Evolutionary conservation across 495 filamentous ascomycete species (phyloP), one percentile per base, ranked within the genome.

Genomic region (Aspergillus sclerotiicarbonarius): DNA sequence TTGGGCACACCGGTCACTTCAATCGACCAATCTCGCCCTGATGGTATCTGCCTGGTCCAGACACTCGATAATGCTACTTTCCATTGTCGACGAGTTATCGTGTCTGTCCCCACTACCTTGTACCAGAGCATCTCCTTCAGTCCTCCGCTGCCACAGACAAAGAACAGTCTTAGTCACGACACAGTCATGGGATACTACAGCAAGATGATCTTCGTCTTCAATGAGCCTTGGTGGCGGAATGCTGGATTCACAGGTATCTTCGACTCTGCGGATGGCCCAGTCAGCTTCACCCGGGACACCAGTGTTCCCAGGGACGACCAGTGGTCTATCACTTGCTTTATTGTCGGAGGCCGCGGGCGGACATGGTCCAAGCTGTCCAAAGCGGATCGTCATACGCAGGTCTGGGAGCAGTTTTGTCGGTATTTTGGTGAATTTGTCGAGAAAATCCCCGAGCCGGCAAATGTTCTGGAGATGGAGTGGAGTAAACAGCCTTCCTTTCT

Each of bases 291-390:
- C 0, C 64, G 76, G 9, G 79, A 82, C 50, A 77, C 70, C 5
- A 69, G 65, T 31, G 67, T 56, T 12, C 62, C 62, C 3, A 67
- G 70, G 31, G 51, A 53, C 0, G 64, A 74, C 35, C 37, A 54
- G 31, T 77, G 66, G 56, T 63, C 67, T 0, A 61, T 81, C 0
- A 78, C 71, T 0, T 78, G 73, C 52, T 78, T 80, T 48, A 46
- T 78, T 15, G 58, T 58, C 12, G 77, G 74, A 3, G 54, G 54
- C 5, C 53, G 51, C 0, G 76, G 69, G 13, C 59, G 62, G n/a
- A 49, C 48, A 13, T 77, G 74, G 72, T 60, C 57, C 6, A 51
- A 54, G 33, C 56, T 61, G 1, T 62, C 25, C 5, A 25, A 25
- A 25, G 2, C 25, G 5, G 25, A 25, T 25, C 25, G 25, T 2